A percentile compares a stretch with the other conserved stretches of the same genome.
Evolutionary conservation across 2,329 filamentous ascomycete genomes (phyloP).

Genomic region (Amauroascus verrucosus): DNA sequence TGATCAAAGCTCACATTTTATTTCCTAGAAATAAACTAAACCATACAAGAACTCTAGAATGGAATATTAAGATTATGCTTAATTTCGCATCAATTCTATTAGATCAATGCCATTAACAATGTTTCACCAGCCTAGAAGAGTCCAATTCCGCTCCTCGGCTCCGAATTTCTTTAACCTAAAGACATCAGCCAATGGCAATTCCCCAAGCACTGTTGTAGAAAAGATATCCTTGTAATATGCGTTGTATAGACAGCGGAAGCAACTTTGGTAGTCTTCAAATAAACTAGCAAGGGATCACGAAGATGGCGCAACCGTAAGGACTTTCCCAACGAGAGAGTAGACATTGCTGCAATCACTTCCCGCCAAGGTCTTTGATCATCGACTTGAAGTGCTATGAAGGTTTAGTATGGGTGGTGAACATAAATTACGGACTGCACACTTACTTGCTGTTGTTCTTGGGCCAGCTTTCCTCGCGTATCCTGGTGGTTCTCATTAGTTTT

Average conservation of each 20-base stretch:
- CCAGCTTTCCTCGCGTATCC: slow-evolving; percentile 40
- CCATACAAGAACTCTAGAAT: too few species aligned
- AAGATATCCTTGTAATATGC: background rate
- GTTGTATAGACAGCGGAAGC: background rate
- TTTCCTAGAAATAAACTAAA: too few species aligned
- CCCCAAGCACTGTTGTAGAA: background rate
- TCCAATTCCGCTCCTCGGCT: background rate
- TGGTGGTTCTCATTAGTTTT: slow-evolving; percentile 16
- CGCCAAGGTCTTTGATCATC: slow-evolving; percentile 19
- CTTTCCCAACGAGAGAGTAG: background rate
- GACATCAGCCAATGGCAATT: background rate
- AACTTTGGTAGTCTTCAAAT: background rate
- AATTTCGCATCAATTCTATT: background rate
- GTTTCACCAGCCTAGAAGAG: too few species aligned
- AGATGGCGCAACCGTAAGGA: background rate
- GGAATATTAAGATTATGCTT: background rate
- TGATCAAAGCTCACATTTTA: too few species aligned
- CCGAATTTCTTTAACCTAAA: background rate
- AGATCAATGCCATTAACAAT: too few species aligned
- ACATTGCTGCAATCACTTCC: slow-evolving; percentile 1
- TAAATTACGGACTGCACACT: slow-evolving; percentile 13
- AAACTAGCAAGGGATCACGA: background rate
- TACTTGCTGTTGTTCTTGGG: slow-evolving; percentile 57
- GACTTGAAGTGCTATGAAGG: slow-evolving; percentile 32
- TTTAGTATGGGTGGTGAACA: slow-evolving; percentile 12